phyloP scores from a whole-genome alignment of 257 asterid species.

The Sherardia arvensis region DNA sequence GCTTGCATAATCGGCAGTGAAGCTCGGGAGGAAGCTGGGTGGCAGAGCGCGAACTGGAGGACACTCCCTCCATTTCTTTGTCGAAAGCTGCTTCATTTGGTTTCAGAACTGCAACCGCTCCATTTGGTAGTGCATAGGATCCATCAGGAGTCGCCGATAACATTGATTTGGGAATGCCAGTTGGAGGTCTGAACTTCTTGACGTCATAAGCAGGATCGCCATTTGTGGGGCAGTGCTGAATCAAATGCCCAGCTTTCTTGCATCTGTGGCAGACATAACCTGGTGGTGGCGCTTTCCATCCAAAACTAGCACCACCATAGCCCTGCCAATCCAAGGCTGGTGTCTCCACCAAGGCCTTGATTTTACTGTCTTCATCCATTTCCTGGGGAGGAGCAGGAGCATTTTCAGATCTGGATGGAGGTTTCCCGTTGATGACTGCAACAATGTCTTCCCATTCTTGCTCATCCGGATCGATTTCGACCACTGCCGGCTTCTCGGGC shows the following conservation, averaged over 20 bases:
- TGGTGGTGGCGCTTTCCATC: slow-evolving; percentile 60
- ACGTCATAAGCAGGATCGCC: slow-evolving; percentile 88
- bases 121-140: slow-evolving; percentile 81
- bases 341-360: not conserved
- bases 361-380: not conserved
- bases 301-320: not conserved
- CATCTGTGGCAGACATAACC: slow-evolving; percentile 96
- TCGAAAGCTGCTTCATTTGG: slow-evolving; percentile 98
- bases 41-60: slow-evolving; percentile 53
- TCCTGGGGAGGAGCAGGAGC: not conserved
- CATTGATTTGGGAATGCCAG: slow-evolving; percentile 96
- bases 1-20: not conserved
- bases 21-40: slow-evolving; percentile 79
- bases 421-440: slow-evolving; percentile 72
- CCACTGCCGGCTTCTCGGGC: slow-evolving; percentile 27
- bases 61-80: slow-evolving; percentile 68
- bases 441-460: slow-evolving; percentile 79
- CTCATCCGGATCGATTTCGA: slow-evolving; percentile 53
- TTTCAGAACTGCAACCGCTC: slow-evolving; percentile 69
- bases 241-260: slow-evolving; percentile 90
- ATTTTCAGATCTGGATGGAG: not conserved
- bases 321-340: not conserved
- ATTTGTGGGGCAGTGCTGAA: slow-evolving; percentile 96
- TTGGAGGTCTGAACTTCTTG: slow-evolving; percentile 78
- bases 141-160: slow-evolving; percentile 87